Evolutionary conservation across 2,329 filamentous ascomycete genomes (phyloP), one percentile per base, ranked within the genome.

Genomic region (Penicillium nordicum): DNA sequence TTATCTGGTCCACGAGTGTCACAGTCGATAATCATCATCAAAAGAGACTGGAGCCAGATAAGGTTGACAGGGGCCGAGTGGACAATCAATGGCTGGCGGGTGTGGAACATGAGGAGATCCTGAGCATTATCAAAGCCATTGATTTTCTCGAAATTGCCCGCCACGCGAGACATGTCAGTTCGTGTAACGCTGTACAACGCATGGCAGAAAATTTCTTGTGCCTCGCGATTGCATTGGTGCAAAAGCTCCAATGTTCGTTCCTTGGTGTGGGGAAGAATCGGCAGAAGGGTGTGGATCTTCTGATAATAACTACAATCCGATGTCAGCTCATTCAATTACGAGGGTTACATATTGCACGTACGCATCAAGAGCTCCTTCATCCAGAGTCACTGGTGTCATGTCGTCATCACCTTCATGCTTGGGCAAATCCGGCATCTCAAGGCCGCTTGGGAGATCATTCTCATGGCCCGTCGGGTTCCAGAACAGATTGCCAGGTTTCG

Each of bases 1-100:
- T 77, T 77, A 37, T 77, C 74, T 1, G 75, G 74, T 2, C 73
- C 73, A 40, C 74, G 74, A 10, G 69, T 65, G 45, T 77, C 75
- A 53, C 73, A 74, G 42, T 78, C 76, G 11, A 78, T 67, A 18
- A 76, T 70, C 69, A 78, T 72, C 21, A 78, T 62, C 9, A 74
- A 65, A 47, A 76, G 64, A 32, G 70, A 71, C 58, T 78, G 75
- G n/a, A 77, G 66, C 64, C 72, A 74, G 23, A 78, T 63, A 27
- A 78, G 52, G 55, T 77, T 78, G 36, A 70, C 67, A 1, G 72
- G 63, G 3, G 67, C 67, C 8, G 69, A 63, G 16, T 74, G 71
- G 27, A 71, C 61, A 27, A 71, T 62, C 18, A 71, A 67, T 18
- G 71, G 69, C 49, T 76, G 73, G 10, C 74, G 72, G 23, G 73